Evolutionary conservation across 495 filamentous ascomycete genomes (phyloP).

Genomic region (Zalerion maritima): DNA sequence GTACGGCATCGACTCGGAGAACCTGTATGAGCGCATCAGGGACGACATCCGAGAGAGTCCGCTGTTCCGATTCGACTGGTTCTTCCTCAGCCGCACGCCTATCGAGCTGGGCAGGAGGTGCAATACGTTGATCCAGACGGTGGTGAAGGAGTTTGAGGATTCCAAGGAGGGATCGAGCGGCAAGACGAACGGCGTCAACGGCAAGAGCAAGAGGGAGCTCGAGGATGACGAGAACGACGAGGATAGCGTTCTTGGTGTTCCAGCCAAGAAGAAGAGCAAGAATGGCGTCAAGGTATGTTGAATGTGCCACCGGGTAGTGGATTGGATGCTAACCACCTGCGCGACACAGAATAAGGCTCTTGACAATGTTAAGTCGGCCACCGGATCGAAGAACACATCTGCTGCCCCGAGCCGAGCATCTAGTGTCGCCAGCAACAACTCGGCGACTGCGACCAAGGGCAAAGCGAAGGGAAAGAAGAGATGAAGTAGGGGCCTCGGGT

Average conservation of each 20-base stretch:
- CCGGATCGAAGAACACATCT: slow-evolving; percentile 39
- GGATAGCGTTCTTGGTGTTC: slow-evolving; percentile 52
- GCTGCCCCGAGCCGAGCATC: slow-evolving; percentile 39
- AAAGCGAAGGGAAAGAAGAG: slow-evolving; percentile 45
- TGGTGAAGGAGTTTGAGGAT: slow-evolving; percentile 84
- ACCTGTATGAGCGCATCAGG: slow-evolving; percentile 71
- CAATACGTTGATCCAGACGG: slow-evolving; percentile 84
- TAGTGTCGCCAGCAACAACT: slow-evolving; percentile 33
- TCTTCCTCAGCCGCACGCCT: slow-evolving; percentile 88
- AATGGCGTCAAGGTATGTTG: slow-evolving; percentile 51
- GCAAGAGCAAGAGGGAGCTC: slow-evolving; percentile 60
- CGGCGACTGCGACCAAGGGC: slow-evolving; percentile 24
- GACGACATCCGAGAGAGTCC: slow-evolving; percentile 90
- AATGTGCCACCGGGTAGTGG: neutral
- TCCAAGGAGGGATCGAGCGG: slow-evolving; percentile 35
- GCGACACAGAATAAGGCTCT: slow-evolving; percentile 44
- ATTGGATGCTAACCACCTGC: slow-evolving; percentile 12
- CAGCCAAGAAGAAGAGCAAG: slow-evolving; percentile 79
- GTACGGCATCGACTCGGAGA: slow-evolving; percentile 75
- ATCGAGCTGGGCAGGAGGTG: slow-evolving; percentile 84
- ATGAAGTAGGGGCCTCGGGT: slow-evolving; percentile 13
- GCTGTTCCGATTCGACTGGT: slow-evolving; percentile 97
- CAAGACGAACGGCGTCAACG: slow-evolving; percentile 42
- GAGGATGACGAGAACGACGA: slow-evolving; percentile 76
- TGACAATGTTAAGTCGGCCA: slow-evolving; percentile 43